Percentiles rank a stretch among this genome's conserved stretches.
These are phyloP conservation scores for Botrytis cinerea DNA, from an alignment of 2,329 filamentous ascomycete species.

Conservation along the genomic window DNA sequence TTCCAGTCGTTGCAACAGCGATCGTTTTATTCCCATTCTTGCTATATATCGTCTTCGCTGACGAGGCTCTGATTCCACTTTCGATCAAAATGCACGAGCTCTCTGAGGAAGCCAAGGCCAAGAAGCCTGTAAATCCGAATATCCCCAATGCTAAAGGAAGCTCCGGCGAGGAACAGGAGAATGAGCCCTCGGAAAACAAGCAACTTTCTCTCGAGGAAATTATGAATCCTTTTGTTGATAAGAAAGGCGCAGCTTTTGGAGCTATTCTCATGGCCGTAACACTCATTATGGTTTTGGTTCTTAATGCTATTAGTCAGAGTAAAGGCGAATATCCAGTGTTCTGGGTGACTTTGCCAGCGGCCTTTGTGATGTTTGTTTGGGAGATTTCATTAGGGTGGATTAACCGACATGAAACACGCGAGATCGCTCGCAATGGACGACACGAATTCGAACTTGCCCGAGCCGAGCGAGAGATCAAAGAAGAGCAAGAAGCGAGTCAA, in stretches of 20 bases:
- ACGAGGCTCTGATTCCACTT: constrained; percentile 62
- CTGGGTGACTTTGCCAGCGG: constrained; percentile 69
- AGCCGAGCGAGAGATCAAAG: constrained; percentile 43
- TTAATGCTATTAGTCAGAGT: constrained; percentile 62
- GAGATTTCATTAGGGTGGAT: constrained; percentile 66
- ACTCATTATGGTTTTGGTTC: constrained; percentile 62
- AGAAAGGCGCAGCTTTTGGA: constrained; percentile 63
- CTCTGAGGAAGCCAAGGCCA: constrained; percentile 55
- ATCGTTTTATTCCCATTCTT: constrained; percentile 70
- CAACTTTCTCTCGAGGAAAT: constrained; percentile 68
- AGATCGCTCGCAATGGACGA: constrained; percentile 59
- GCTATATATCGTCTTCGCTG: constrained; percentile 67
- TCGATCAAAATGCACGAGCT: constrained; percentile 70
- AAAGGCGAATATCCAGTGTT: constrained; percentile 60
- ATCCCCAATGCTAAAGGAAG: constrained; percentile 65
- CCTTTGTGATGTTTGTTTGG: constrained; percentile 68
- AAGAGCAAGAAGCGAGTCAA: constrained; percentile 37
- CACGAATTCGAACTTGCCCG: constrained; percentile 49
- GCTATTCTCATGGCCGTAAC: constrained; percentile 66
- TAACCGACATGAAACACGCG: constrained; percentile 61
- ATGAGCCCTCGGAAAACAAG: constrained; percentile 52
- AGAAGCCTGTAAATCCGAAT: constrained; percentile 68
- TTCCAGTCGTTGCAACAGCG: constrained; percentile 68
- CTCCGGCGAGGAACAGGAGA: constrained; percentile 53
- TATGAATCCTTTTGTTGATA: constrained; percentile 74